Evolutionary conservation across 2,329 filamentous ascomycete genomes (phyloP).

Genomic region (Aspergillus oerlinghausenensis): DNA sequence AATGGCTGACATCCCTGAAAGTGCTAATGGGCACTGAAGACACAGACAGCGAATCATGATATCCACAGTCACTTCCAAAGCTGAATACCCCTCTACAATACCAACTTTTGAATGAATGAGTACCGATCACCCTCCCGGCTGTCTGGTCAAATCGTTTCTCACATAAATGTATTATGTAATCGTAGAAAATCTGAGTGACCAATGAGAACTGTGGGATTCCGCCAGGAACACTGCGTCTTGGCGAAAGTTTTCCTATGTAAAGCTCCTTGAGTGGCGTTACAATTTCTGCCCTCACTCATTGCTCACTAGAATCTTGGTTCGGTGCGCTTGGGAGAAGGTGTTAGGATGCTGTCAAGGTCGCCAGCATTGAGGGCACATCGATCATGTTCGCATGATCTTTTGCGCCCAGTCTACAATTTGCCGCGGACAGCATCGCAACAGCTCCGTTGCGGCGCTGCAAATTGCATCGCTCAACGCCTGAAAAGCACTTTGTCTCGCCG

Average conservation of each 20-base stretch:
- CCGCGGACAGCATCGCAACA: constrained; percentile 19
- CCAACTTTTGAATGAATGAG: neutral
- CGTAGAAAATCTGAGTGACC: constrained; percentile 9
- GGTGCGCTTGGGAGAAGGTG: constrained; percentile 8
- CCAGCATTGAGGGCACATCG: constrained; percentile 26
- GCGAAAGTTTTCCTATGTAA: constrained; percentile 25
- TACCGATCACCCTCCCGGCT: neutral
- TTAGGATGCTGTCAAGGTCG: constrained; percentile 33
- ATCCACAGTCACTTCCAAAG: neutral
- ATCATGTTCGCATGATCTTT: constrained; percentile 23
- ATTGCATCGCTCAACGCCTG: constrained; percentile 14
- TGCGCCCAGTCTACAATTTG: constrained; percentile 19
- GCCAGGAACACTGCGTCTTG: constrained; percentile 20
- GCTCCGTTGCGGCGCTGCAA: constrained; percentile 21
- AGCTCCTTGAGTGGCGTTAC: constrained; percentile 15
- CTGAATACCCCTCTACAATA: neutral
- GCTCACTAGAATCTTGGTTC: constrained; percentile 3
- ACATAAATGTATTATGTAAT: constrained; percentile 12
- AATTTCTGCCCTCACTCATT: constrained; percentile 6
- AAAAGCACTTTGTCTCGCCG: constrained; percentile 11
- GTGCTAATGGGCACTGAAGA: constrained; percentile 69
- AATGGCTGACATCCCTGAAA: constrained; percentile 67
- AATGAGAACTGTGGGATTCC: constrained; percentile 25
- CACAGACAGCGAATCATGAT: constrained; percentile 30
- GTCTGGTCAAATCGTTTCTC: neutral